Evolutionary conservation across 768 basidiomycete species (phyloP).

Genomic region (Boletus tomentosulus): DNA sequence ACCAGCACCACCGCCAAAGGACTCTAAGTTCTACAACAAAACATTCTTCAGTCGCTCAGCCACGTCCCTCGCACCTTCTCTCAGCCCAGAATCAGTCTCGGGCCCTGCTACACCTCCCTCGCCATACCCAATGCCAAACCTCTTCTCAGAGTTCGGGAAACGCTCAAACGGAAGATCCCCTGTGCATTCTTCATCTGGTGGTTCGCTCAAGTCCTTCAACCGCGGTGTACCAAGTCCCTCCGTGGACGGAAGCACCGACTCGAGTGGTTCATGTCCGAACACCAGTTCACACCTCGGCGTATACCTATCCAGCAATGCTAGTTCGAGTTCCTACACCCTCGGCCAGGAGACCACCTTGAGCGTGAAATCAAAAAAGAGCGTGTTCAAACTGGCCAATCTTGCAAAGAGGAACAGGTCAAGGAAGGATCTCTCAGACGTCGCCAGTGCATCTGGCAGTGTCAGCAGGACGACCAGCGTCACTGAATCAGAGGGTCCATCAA

Average conservation of each 20-base stretch:
- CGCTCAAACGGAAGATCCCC: constrained; percentile 3
- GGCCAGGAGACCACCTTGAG: constrained; percentile 1
- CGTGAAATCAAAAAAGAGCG: constrained; percentile 25
- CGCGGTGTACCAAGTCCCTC: constrained; percentile 11
- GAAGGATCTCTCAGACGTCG: constrained; percentile 25
- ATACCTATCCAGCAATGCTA: constrained; percentile 17
- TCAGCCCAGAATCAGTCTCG: constrained; percentile 16
- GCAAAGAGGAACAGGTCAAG: constrained; percentile 31
- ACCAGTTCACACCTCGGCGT: constrained; percentile 2
- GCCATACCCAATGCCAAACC: constrained; percentile 2
- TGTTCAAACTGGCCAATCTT: constrained; percentile 36
- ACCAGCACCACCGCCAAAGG: constrained; percentile 60
- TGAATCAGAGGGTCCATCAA: constrained; percentile 6
- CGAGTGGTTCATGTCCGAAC: constrained; percentile 18
- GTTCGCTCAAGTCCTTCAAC: constrained; percentile 15
- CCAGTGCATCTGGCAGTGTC: constrained; percentile 12
- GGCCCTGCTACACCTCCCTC: constrained; percentile 23
- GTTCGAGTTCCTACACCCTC: constrained; percentile 12
- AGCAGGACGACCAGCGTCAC: constrained; percentile 10
- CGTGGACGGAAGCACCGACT: constrained; percentile 25
- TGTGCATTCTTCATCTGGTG: constrained; percentile 15
- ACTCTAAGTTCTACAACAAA: constrained; percentile 31
- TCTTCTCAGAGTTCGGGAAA: constrained; percentile 3
- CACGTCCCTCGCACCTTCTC: constrained; percentile 43
- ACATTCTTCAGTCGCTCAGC: constrained; percentile 42